Conservation (phyloP, 2,329 filamentous ascomycete species). For the Reticulascus tulasneorum region DNA sequence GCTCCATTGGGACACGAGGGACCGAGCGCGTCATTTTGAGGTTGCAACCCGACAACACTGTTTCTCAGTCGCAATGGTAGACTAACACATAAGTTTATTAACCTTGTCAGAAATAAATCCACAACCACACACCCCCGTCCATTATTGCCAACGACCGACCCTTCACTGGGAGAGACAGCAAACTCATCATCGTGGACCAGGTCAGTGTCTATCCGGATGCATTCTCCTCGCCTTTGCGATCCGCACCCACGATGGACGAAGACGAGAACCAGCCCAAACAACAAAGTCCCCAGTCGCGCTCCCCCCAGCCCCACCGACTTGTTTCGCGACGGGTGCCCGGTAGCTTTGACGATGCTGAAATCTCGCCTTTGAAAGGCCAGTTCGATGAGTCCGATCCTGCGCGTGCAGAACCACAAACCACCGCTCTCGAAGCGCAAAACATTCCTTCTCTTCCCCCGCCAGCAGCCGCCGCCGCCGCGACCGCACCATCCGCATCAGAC, state of each 20-base stretch:
- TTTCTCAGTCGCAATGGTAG: background rate
- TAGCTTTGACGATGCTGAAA: conserved; percentile 11
- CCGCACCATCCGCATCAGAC: conserved; percentile 22
- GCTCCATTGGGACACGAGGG: too few relatives aligned
- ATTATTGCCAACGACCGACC: background rate
- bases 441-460: conserved; percentile 5
- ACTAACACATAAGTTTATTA: too few relatives aligned
- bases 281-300: conserved; percentile 19
- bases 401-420: background rate
- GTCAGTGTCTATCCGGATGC: conserved; percentile 11
- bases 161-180: conserved; percentile 4
- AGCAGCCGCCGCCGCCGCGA: conserved; percentile 17
- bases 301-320: conserved; percentile 14
- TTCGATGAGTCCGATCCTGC: conserved; percentile 9
- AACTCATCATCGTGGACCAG: conserved; percentile 1
- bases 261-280: conserved; percentile 21
- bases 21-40: background rate
- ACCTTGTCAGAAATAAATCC: too few relatives aligned
- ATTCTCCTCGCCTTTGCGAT: conserved; percentile 4
- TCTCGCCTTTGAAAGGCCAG: conserved; percentile 14
- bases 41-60: background rate
- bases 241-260: conserved; percentile 29
- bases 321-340: conserved; percentile 6
- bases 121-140: background rate
- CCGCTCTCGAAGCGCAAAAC: conserved; percentile 5